phyloP scores from a whole-genome alignment of 257 asterid species.

The Gentiana dahurica region DNA sequence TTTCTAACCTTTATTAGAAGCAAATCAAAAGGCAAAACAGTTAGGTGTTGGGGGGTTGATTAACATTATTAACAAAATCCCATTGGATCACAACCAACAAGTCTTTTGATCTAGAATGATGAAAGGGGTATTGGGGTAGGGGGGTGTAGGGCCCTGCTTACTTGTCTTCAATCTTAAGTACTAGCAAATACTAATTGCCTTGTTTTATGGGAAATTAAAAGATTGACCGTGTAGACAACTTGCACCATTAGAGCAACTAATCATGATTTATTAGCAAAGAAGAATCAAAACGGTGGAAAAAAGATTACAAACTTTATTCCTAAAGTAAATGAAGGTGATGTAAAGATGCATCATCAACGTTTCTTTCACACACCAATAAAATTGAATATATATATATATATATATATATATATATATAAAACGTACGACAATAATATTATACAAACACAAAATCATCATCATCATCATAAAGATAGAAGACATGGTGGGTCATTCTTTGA shows the following conservation, averaged over 20 bases:
- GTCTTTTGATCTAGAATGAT: slow-evolving; percentile 15
- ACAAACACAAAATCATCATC: background rate
- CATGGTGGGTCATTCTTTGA: slow-evolving; percentile 49
- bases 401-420: slow-evolving; percentile 5
- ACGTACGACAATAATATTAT: background rate
- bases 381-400: slow-evolving; percentile 12
- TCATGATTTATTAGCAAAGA: slow-evolving; percentile 13
- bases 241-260: slow-evolving; percentile 5
- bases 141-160: too few relatives aligned
- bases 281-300: slow-evolving; percentile 21
- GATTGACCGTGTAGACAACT: slow-evolving; percentile 8
- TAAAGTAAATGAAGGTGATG: slow-evolving; percentile 9
- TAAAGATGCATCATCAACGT: slow-evolving; percentile 7
- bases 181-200: background rate
- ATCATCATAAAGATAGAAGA: slow-evolving; percentile 25
- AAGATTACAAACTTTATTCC: slow-evolving; percentile 15
- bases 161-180: too few relatives aligned
- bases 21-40: slow-evolving; percentile 16
- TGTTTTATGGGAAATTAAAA: slow-evolving; percentile 11
- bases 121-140: background rate
- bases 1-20: slow-evolving; percentile 24
- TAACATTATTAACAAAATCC: slow-evolving; percentile 12
- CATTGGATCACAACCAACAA: slow-evolving; percentile 23
- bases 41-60: slow-evolving; percentile 15
- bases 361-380: slow-evolving; percentile 13